Evolutionary conservation across 2,329 filamentous ascomycete species (phyloP), one percentile per base, ranked within the genome.

Genomic region (Colletotrichum paranaense): DNA sequence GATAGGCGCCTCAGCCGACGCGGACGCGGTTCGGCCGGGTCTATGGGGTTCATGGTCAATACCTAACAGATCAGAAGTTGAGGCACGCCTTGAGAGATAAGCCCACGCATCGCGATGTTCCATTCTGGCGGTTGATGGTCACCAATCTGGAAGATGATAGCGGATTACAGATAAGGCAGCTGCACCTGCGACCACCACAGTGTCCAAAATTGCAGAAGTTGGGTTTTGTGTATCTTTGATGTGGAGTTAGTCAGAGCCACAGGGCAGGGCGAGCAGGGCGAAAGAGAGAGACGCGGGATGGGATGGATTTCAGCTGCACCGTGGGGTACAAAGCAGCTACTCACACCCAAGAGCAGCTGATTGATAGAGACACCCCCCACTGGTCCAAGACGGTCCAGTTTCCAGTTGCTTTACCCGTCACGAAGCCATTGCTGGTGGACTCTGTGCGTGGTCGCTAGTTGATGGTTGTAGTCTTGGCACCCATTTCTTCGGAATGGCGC

Each of bases 171-270:
- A 42, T 42, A 42, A 42, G 38, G 11, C 4, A 42, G 38, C 38
- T 42, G 38, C 38, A 42, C 32, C 32, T 35, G 32, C 32, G 1
- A 35, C 19, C 42, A n/a, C 42, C 42, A 49, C 42, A 49, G 42
- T n/a, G 42, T 62, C 24, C 35, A 38, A 62, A n/a, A 28, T 60
- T 42, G 35, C 22, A 32, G 8, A 6, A 35, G 32, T 35, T 7
- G 58, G 22, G n/a, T 46, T 62, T 52, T 62, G 60, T 62, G 60
- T 62, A 62, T 62, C 60, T 62, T n/a, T 46, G 12, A 42, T 59
- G 60, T 28, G n/a, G 60, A 52, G 38, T 42, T 16, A 7, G 12
- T 4, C 38, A 42, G 42, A 32, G 28, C 16, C 19, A 35, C 16
- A 58, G 56, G 56, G 56, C 32, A 62, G 26, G 42, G 60, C 26